Percentiles rank a stretch among this genome's conserved stretches.
phyloP scores from a whole-genome alignment of 805 yeast species.

The Dipodascus albidus region DNA sequence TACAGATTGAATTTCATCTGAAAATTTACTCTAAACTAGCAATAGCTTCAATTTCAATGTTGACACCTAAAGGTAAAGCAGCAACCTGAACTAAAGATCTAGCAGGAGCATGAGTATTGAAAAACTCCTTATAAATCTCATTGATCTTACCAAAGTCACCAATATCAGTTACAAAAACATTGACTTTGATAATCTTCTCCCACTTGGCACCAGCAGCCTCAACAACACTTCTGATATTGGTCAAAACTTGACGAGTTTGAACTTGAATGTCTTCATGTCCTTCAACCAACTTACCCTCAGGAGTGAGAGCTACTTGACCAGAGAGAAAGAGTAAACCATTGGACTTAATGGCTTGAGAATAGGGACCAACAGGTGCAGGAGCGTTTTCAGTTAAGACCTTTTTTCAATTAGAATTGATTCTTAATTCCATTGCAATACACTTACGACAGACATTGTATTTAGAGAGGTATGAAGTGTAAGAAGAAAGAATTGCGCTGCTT shows the following conservation, averaged over 20 bases:
- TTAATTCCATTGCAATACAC: background rate
- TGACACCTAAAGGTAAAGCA: conserved; percentile 78
- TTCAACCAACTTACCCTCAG: conserved; percentile 64
- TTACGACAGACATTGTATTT: conserved; percentile 1
- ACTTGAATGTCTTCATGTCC: conserved; percentile 58
- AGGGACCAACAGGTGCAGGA: conserved; percentile 95
- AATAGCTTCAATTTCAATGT: conserved; percentile 82
- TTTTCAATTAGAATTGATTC: background rate
- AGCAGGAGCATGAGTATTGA: conserved; percentile 49
- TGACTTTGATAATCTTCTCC: conserved; percentile 77
- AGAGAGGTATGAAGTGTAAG: background rate
- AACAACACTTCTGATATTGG: conserved; percentile 45
- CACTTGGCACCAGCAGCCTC: conserved; percentile 78
- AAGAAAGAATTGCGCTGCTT: no score
- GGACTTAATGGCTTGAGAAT: conserved; percentile 91
- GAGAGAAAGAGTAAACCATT: conserved; percentile 78
- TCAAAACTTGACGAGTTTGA: conserved; percentile 30
- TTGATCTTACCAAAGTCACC: conserved; percentile 75
- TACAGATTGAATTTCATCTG: no score
- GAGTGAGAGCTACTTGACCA: conserved; percentile 89
- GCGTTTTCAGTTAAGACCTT: conserved; percentile 49
- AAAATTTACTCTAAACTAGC: conserved; percentile 46
- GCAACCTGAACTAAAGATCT: conserved; percentile 96
- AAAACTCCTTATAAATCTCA: conserved; percentile 53
- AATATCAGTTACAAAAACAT: conserved; percentile 87